phyloP scores from a whole-genome alignment of 192 early-diverging fungal species.

The Obelidium mucronatum region DNA sequence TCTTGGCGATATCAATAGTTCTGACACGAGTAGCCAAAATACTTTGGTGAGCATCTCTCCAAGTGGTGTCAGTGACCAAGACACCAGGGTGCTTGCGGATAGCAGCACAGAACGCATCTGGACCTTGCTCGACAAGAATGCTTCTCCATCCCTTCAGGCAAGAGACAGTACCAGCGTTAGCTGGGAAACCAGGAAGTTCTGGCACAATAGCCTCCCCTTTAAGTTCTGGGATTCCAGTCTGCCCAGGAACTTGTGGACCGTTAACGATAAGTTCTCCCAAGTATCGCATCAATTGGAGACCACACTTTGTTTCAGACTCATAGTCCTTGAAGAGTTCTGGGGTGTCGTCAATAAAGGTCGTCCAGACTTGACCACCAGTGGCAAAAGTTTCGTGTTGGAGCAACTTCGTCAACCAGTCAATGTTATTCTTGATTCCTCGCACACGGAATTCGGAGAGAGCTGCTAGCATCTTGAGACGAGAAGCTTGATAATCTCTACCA shows the following conservation, averaged over 20 bases:
- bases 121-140: constrained; percentile 83
- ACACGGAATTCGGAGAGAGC: constrained; percentile 95
- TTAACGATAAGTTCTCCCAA: constrained; percentile 93
- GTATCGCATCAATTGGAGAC: constrained; percentile 86
- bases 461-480: constrained; percentile 86
- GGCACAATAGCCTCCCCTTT: constrained; percentile 71
- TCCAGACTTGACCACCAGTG: constrained; percentile 81
- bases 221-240: constrained; percentile 66
- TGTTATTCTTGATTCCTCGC: constrained; percentile 96
- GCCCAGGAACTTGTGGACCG: constrained; percentile 90
- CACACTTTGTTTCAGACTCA: constrained; percentile 55
- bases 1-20: constrained; percentile 91
- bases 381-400: constrained; percentile 84
- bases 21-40: constrained; percentile 95
- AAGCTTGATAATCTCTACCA: constrained; percentile 88
- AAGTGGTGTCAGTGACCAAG: constrained; percentile 96
- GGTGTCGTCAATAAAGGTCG: constrained; percentile 97
- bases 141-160: constrained; percentile 88
- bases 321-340: constrained; percentile 88
- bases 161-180: constrained; percentile 49
- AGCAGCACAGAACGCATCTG: constrained; percentile 91
- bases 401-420: constrained; percentile 90
- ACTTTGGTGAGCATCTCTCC: constrained; percentile 94
- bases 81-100: constrained; percentile 86
- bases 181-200: constrained; percentile 53